Conservation (phyloP, 495 filamentous ascomycete species). For the Penicillium lividum region DNA sequence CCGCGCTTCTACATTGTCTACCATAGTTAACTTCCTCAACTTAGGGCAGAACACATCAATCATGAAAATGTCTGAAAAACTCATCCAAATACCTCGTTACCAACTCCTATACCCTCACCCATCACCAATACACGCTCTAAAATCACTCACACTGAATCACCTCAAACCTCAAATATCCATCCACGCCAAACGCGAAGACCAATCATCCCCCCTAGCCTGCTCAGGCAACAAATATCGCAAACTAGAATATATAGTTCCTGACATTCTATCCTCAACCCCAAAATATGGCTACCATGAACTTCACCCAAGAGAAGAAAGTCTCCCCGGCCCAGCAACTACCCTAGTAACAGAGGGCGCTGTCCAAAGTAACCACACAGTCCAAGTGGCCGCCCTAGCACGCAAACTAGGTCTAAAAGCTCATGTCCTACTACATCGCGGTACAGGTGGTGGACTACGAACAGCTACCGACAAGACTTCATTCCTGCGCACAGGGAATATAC, state of each 20-base stretch:
- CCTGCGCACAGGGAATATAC: constrained; percentile 32
- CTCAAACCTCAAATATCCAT: constrained; percentile 24
- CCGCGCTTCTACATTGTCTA: too few species aligned
- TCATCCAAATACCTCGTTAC: constrained; percentile 34
- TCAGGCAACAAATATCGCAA: constrained; percentile 49
- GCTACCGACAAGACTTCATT: constrained; percentile 21
- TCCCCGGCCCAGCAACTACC: constrained; percentile 25
- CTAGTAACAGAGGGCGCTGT: constrained; percentile 45
- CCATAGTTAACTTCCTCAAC: too few species aligned
- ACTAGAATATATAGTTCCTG: constrained; percentile 44
- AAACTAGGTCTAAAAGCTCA: constrained; percentile 31
- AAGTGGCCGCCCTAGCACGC: constrained; percentile 36
- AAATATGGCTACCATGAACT: constrained; percentile 24
- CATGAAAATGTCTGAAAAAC: constrained; percentile 15
- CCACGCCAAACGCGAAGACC: constrained; percentile 45
- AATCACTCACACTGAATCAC: constrained; percentile 18
- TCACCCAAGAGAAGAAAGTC: constrained; percentile 10
- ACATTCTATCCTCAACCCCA: constrained; percentile 30
- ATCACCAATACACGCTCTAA: constrained; percentile 39
- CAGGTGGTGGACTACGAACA: constrained; percentile 28
- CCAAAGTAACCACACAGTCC: constrained; percentile 46
- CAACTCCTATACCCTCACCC: constrained; percentile 34
- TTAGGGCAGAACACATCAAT: not conserved
- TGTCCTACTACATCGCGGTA: constrained; percentile 32
- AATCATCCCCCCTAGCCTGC: constrained; percentile 36